Conservation (phyloP, 1,139 yeast genomes). For the Nakaseomyces uthaithaninus region DNA sequence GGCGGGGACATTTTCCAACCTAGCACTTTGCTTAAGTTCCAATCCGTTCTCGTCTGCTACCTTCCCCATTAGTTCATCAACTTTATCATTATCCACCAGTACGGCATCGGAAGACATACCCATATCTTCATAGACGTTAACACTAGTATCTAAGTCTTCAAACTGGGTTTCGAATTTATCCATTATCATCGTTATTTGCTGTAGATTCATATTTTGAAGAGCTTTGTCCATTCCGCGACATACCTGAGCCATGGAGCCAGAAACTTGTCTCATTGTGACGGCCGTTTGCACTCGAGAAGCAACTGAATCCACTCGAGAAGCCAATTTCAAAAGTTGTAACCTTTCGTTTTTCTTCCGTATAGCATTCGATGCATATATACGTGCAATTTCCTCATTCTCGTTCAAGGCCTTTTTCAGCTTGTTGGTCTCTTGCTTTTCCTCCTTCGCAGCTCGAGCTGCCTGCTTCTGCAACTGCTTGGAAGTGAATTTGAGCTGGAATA, state of each 20-base stretch:
- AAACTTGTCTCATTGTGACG: conserved; percentile 90
- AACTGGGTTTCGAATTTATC: conserved; percentile 94
- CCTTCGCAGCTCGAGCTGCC: conserved; percentile 84
- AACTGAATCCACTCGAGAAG: conserved; percentile 91
- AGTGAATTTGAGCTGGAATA: conserved; percentile 53
- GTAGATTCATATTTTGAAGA: conserved; percentile 89
- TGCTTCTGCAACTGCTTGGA: conserved; percentile 89
- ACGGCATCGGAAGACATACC: conserved; percentile 84
- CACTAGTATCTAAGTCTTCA: conserved; percentile 89
- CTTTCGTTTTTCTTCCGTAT: conserved; percentile 86
- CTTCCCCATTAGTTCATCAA: conserved; percentile 81
- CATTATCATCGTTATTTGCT: conserved; percentile 87
- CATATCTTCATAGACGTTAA: conserved; percentile 86
- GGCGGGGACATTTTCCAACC: conserved; percentile 47
- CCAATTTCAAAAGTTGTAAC: conserved; percentile 67
- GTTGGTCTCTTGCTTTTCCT: conserved; percentile 77
- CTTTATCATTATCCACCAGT: conserved; percentile 78
- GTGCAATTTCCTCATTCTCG: conserved; percentile 79
- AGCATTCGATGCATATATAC: conserved; percentile 91
- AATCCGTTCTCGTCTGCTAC: conserved; percentile 98
- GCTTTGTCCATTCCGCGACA: conserved; percentile 96
- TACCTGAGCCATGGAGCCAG: conserved; percentile 88
- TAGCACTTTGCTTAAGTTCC: conserved; percentile 67
- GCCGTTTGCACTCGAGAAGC: conserved; percentile 96
- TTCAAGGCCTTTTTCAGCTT: conserved; percentile 63